Conservation (phyloP, 2,329 filamentous ascomycete species). For the Curvularia hawaiiensis region DNA sequence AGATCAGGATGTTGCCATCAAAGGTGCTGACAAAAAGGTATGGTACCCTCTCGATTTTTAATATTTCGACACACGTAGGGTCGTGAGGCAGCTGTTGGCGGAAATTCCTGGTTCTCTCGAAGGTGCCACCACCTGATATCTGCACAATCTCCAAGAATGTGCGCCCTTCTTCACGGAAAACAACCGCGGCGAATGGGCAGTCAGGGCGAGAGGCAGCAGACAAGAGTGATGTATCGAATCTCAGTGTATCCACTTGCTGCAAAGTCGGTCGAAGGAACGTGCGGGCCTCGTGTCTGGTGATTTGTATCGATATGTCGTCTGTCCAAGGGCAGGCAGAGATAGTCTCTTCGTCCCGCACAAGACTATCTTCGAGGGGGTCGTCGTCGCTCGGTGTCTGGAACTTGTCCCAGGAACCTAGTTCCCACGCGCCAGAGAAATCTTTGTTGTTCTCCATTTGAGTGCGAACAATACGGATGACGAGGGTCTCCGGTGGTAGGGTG, state of each 20-base stretch:
- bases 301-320: conserved; percentile 34
- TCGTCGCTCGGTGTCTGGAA: conserved; percentile 30
- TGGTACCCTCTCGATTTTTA: conserved; percentile 24
- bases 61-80: conserved; percentile 42
- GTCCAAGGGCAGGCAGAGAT: conserved; percentile 34
- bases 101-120: conserved; percentile 14
- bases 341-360: conserved; percentile 40
- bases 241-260: conserved; percentile 18
- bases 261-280: conserved; percentile 31
- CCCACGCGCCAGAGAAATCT: conserved; percentile 30
- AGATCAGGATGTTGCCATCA: conserved; percentile 30
- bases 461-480: conserved; percentile 36
- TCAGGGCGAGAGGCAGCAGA: conserved; percentile 25
- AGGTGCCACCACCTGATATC: conserved; percentile 24
- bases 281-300: conserved; percentile 34
- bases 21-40: conserved; percentile 40
- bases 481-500: conserved; percentile 41
- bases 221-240: conserved; percentile 27
- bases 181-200: conserved; percentile 26
- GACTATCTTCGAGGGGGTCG: conserved; percentile 26
- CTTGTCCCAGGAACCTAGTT: conserved; percentile 33
- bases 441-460: conserved; percentile 26
- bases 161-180: conserved; percentile 24
- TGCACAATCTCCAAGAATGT: conserved; percentile 32
- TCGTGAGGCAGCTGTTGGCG: conserved; percentile 31